Base-by-base conservation (phyloP, 306 rosid genomes). In the Adenanthera pavonina region DNA sequence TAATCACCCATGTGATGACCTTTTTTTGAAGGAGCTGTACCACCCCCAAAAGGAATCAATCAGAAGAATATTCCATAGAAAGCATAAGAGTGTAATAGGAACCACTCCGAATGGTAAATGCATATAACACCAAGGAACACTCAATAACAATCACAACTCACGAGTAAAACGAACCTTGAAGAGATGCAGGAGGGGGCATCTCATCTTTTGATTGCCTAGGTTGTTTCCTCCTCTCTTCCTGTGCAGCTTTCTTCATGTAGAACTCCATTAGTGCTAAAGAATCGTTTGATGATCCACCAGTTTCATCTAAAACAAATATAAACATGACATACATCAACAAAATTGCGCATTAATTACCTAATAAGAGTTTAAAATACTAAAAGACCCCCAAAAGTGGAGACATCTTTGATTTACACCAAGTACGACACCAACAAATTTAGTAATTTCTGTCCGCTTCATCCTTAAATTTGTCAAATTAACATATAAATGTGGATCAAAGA, bases 1-100 rank as follows among this genome's bases (percentile, higher is more conserved):
- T 89, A 96, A 86, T 96, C 99, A 75, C 98, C 99, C 99, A 96
- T 96, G 89, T 96, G 99, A 88, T 96, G 99, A 69, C 99, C 99
- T 62, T 92, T 93, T 76, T 96, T 93, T 34, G 77, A 82, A 69
- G 95, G 33, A 61, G 79, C 87, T 80, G 86, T 79, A 56, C 74
- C 54, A 19, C 9, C 70, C 87, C 70, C 87, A 69, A 76, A 78
- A 59, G 60, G 68, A 69, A 75, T 75, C 72, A n/a, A 11, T 67
- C 53, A 34, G 35, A 66, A 76, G 51, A 81, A 46, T 62, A 72
- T 80, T 64, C 70, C 70, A 65, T 3, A 44, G 46, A 9, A 76
- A 43, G 35, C 7, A 38, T 19, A 74, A 36, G 53, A 16, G 19
- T 5, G 16, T 19, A 53, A 68, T 19, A 71, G 4, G 36, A 82